phyloP scores from a whole-genome alignment of 208 protist genomes.

The Leishmania arabica region DNA sequence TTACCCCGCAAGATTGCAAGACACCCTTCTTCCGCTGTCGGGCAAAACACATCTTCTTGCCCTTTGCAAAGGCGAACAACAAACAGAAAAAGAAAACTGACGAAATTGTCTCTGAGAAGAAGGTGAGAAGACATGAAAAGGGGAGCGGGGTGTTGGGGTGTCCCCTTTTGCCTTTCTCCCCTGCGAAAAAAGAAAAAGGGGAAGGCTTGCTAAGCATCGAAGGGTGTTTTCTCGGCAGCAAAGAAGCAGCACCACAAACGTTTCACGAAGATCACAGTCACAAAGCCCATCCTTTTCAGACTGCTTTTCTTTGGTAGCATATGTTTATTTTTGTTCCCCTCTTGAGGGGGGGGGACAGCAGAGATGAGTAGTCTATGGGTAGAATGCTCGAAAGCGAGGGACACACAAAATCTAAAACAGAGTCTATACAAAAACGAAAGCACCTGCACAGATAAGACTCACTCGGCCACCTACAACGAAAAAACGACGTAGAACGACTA shows the following conservation, averaged over 20 bases:
- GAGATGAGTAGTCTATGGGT: neutral
- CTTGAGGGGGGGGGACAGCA: neutral
- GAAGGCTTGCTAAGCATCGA: neutral
- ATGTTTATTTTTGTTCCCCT: neutral
- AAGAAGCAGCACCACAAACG: neutral
- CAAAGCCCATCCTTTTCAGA: neutral
- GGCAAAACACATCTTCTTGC: neutral
- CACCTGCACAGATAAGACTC: neutral
- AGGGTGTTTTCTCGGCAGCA: neutral
- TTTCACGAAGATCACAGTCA: neutral
- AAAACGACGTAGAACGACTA: neutral
- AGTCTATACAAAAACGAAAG: neutral
- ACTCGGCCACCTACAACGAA: neutral
- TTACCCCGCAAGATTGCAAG: no score
- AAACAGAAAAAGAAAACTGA: neutral
- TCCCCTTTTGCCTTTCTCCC: neutral
- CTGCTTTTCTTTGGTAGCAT: neutral
- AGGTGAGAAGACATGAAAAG: neutral
- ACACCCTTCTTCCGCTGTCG: neutral
- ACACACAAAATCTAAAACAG: neutral
- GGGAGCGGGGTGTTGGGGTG: neutral
- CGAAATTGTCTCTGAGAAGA: neutral
- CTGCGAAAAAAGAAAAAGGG: neutral
- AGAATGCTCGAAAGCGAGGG: neutral
- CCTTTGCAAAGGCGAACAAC: no score